phyloP scores from a whole-genome alignment of 1,284 basidiomycete genomes.

The Cutaneotrichosporon sp. region DNA sequence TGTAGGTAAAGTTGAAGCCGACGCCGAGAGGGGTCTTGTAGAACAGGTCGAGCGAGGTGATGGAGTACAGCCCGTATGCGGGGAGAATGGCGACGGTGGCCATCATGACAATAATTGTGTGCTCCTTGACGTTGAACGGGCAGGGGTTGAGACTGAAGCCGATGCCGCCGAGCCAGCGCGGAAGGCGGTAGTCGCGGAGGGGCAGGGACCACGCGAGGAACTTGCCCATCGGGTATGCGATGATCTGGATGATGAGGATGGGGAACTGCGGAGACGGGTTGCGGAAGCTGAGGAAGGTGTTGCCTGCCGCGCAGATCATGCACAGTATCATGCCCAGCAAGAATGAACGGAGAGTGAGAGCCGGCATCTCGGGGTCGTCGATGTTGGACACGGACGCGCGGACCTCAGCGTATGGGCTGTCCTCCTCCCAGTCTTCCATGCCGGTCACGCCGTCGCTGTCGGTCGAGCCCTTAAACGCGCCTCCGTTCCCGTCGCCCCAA shows the following conservation, averaged over 20 bases:
- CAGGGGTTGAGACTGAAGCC: slow-evolving; percentile 89
- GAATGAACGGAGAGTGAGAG: slow-evolving; percentile 86
- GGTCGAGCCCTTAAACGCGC: slow-evolving; percentile 20
- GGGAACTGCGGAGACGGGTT: slow-evolving; percentile 76
- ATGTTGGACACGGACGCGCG: slow-evolving; percentile 95
- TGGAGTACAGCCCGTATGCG: slow-evolving; percentile 72
- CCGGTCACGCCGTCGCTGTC: slow-evolving; percentile 10
- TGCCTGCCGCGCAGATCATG: slow-evolving; percentile 68
- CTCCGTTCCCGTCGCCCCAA: slow-evolving; percentile 47
- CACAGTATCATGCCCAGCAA: slow-evolving; percentile 66
- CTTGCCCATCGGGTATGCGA: slow-evolving; percentile 88
- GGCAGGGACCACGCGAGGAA: slow-evolving; percentile 78
- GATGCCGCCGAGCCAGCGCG: slow-evolving; percentile 58
- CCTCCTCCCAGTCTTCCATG: slow-evolving; percentile 66
- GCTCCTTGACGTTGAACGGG: slow-evolving; percentile 88
- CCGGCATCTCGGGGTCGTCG: slow-evolving; percentile 95
- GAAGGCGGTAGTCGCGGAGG: slow-evolving; percentile 72
- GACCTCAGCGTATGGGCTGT: slow-evolving; percentile 95
- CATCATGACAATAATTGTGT: slow-evolving; percentile 91
- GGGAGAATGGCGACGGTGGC: slow-evolving; percentile 78
- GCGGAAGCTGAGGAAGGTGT: slow-evolving; percentile 92
- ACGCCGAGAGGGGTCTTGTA: slow-evolving; percentile 65
- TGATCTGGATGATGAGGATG: slow-evolving; percentile 75
- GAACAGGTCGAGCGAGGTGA: slow-evolving; percentile 73
- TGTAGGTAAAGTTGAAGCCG: slow-evolving; percentile 70